A percentile compares a stretch with the other conserved stretches of the same genome.
Conservation (phyloP, 148 eudicot genomes). For the Cornus kousa region DNA sequence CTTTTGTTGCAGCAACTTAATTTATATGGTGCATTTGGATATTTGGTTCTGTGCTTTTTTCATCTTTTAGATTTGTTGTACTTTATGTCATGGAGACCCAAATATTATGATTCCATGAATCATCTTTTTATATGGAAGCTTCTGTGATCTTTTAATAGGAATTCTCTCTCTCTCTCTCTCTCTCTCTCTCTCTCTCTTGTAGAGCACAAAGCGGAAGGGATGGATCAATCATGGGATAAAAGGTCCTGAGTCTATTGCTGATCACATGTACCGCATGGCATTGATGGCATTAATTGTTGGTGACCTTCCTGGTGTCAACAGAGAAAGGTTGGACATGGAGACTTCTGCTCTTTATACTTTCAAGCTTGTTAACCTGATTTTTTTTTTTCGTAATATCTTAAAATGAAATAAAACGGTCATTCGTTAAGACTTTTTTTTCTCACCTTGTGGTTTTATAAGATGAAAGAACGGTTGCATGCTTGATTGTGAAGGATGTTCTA, state of each 20-base stretch:
- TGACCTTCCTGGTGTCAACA: conserved; percentile 74
- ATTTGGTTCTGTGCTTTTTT: neutral
- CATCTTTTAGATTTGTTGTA: neutral
- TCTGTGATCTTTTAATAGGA: neutral
- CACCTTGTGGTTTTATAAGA: too few relatives aligned
- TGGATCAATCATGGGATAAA: conserved; percentile 88
- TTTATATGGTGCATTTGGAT: neutral
- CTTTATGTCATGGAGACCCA: neutral
- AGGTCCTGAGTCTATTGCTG: conserved; percentile 98
- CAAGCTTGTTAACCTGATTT: neutral
- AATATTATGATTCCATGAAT: neutral
- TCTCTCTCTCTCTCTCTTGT: conserved; percentile 5
- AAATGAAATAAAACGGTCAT: neutral
- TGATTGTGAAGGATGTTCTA: too few relatives aligned
- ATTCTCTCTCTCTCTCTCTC: neutral
- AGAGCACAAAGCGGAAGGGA: conserved; percentile 93
- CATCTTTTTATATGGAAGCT: neutral
- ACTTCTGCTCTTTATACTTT: too few relatives aligned
- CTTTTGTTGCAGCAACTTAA: neutral
- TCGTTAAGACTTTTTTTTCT: too few relatives aligned
- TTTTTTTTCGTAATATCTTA: too few relatives aligned
- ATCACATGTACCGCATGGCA: conserved; percentile 97
- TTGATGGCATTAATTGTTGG: conserved; percentile 90
- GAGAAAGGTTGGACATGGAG: conserved; percentile 62
- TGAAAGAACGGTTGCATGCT: too few relatives aligned